These are phyloP conservation scores for Ophiostoma ips DNA, from an alignment of 2,329 filamentous ascomycete genomes.

Conservation along the genomic window DNA sequence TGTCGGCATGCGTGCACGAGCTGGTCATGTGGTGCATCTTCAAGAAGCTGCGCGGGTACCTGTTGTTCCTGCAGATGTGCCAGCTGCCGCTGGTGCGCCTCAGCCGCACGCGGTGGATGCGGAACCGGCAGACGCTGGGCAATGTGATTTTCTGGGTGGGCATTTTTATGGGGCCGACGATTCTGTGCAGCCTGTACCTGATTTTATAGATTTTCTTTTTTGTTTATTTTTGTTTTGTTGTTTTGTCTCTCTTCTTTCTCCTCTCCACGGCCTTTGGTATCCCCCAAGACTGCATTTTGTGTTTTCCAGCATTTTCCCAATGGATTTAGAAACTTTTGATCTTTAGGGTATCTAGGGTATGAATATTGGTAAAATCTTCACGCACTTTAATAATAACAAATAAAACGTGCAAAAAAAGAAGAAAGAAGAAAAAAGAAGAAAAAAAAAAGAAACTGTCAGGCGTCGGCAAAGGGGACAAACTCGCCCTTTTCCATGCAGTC, in stretches of 20 bases:
- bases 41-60: conserved; percentile 60
- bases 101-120: conserved; percentile 52
- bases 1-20: conserved; percentile 60
- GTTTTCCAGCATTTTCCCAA: too few species aligned
- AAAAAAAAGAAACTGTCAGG: too few species aligned
- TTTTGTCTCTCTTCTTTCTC: not conserved
- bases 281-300: too few species aligned
- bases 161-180: conserved; percentile 61
- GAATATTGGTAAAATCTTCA: too few species aligned
- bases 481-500: conserved; percentile 1
- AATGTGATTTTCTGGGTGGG: conserved; percentile 70
- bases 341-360: too few species aligned
- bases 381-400: too few species aligned
- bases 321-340: too few species aligned
- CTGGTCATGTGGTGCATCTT: conserved; percentile 71
- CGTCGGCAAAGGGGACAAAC: not conserved
- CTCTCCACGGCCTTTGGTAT: too few species aligned
- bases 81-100: conserved; percentile 58
- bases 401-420: too few species aligned
- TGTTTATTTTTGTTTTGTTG: not conserved
- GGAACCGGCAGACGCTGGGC: conserved; percentile 46
- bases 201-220: conserved; percentile 28
- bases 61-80: conserved; percentile 59
- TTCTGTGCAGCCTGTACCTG: conserved; percentile 47
- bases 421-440: too few species aligned